Evolutionary conservation across 2,329 filamentous ascomycete genomes (phyloP), one percentile per base, ranked within the genome.

Genomic region (Colletotrichum godetiae): DNA sequence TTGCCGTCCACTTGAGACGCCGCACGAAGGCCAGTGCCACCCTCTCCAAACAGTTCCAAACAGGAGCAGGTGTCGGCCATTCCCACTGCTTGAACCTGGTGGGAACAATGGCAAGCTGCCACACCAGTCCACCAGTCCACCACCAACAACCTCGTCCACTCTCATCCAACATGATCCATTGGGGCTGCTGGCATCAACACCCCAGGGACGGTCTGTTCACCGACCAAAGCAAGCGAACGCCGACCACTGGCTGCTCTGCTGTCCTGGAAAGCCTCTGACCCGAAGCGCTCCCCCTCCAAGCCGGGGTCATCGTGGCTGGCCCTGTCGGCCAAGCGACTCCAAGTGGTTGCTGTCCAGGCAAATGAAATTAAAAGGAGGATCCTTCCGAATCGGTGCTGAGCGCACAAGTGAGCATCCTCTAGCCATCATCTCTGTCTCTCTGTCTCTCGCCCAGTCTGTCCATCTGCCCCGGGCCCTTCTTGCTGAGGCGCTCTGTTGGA

Each of bases 311-410:
- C 53, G 70, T 56, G 55, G 70, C 27, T 53, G 70, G 60, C 66
- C 66, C 59, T 60, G 60, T 65, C 60, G 70, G 49, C 46, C 46
- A 65, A 64, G 67, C 31, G 8, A 29, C 55, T 65, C 13, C 46
- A 31, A 70, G 42, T 70, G 70, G 70, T 52, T 15, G 55, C 35
- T 33, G 60, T 60, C 58, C 55, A 70, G 67, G 55, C 67, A 65
- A 73, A 70, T 60, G n/a, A 70, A 73, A 73, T 70, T 73, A 73
- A 73, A 73, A 70, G 70, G 70, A 73, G 70, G 60, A 73, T 73
- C 70, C 60, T 73, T 63, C 66, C 70, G 59, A 69, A 73, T 73
- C 65, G 33, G 70, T 69, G 46, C 70, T 52, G 37, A 46, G 59
- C 61, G 61, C 65, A 37, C 46, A 60, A 58, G 15, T 53, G 66